Percentiles rank a stretch among this genome's conserved stretches.
Conservation (phyloP, 257 asterid genomes). For the Paraleonurus japonicus region DNA sequence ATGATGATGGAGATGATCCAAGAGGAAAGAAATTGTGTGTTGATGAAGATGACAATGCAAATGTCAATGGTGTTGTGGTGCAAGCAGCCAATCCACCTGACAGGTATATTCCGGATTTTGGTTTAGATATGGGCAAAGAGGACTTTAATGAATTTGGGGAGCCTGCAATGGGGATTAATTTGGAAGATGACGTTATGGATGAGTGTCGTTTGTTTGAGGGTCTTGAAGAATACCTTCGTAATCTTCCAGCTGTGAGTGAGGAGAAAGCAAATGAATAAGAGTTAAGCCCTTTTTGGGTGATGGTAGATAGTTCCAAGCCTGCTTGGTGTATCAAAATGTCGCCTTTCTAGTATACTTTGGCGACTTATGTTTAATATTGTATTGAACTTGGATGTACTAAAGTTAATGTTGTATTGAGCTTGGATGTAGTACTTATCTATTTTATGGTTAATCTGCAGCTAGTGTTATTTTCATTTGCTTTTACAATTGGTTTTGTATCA, state of each 20-base stretch:
- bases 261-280: slow-evolving; percentile 51
- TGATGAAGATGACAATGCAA: neutral
- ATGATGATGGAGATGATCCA: slow-evolving; percentile 23
- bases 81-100: slow-evolving; percentile 23
- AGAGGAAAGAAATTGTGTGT: slow-evolving; percentile 6
- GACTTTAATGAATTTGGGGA: slow-evolving; percentile 62
- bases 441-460: slow-evolving; percentile 15
- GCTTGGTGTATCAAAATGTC: neutral
- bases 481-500: neutral
- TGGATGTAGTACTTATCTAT: slow-evolving; percentile 1
- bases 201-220: slow-evolving; percentile 78
- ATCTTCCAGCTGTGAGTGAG: slow-evolving; percentile 62
- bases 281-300: slow-evolving; percentile 27
- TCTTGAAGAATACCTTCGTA: slow-evolving; percentile 71
- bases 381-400: slow-evolving; percentile 18
- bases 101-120: slow-evolving; percentile 44
- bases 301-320: slow-evolving; percentile 9
- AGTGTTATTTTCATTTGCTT: neutral
- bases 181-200: slow-evolving; percentile 63
- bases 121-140: slow-evolving; percentile 69
- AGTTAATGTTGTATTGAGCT: slow-evolving; percentile 32
- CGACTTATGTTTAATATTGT: slow-evolving; percentile 29
- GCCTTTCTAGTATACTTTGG: slow-evolving; percentile 2
- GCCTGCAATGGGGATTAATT: slow-evolving; percentile 40
- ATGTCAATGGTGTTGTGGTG: slow-evolving; percentile 30